Evolutionary conservation across 805 yeast species (phyloP), one percentile per base, ranked within the genome.

Genomic region (Starmerella roubikii): DNA sequence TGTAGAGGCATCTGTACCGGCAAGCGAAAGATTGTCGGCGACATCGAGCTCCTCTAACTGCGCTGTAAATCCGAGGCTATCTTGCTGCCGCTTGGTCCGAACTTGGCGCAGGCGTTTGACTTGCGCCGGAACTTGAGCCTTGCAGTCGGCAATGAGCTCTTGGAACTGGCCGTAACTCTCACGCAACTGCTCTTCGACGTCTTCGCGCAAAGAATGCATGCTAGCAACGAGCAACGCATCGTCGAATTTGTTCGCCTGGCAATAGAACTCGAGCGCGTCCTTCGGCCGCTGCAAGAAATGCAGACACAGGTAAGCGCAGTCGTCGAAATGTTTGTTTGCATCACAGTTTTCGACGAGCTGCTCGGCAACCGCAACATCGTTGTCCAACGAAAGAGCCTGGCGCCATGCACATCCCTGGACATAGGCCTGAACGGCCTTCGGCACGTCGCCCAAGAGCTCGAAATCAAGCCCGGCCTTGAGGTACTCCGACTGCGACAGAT

Each of bases 1-100:
- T 56, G 85, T 95, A 0, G 94, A 80, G 0, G 94, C 76, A 57
- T 85, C 96, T 0, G 94, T 80, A 1, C 94, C 91, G 0, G 96
- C 97, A 47, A 91, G 71, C 0, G 97, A 86, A 9, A 91, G 91
- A 56, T 86, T 82, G 58, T 91, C 99, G 1, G 94, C 86, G 12
- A 82, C 73, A 22, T 66, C 76, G 30, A 66, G 34, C n/a, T 33
- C 44, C n/a, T 15, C 26, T 15, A 36, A 12, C 12, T 35, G 38
- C 32, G 33, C 27, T 70, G 34, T 32, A 54, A 83, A 88, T 1
- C 81, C 78, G 54, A 75, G 76, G 15, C 95, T 94, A 57, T 88
- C 94, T 44, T 74, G 77, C 34, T 66, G 71, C 51, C 88, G 88
- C 66, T 86, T 86, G 15, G 69, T 66, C 50, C 98, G 71, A 40